Evolutionary conservation across 139 green algal species (phyloP).

Genomic region (Chlorella sp.): DNA sequence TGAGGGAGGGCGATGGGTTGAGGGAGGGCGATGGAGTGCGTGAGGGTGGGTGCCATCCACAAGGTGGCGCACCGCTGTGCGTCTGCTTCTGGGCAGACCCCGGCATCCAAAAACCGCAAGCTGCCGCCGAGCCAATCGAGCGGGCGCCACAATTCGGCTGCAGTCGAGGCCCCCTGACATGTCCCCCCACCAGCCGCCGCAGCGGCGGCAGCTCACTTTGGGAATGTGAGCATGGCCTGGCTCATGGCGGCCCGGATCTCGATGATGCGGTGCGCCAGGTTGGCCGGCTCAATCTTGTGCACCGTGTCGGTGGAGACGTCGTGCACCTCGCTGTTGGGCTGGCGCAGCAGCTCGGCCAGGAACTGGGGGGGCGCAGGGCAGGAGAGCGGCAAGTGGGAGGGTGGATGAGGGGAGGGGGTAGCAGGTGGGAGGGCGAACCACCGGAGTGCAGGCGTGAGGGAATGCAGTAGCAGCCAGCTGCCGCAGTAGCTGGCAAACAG

Average conservation of each 20-base stretch:
- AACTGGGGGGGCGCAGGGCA: not conserved
- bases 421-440: not conserved
- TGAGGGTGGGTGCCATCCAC: not conserved
- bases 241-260: constrained; percentile 41
- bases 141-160: too few relatives aligned
- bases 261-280: constrained; percentile 43
- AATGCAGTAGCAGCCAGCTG: not conserved
- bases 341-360: not conserved
- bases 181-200: not conserved
- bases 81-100: too few relatives aligned
- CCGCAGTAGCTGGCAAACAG: too few relatives aligned
- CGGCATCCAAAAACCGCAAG: too few relatives aligned
- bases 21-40: too few relatives aligned
- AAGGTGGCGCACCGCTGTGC: not conserved
- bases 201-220: not conserved
- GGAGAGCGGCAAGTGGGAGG: not conserved
- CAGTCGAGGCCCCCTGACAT: not conserved
- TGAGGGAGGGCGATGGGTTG: not conserved
- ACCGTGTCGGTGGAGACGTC: constrained; percentile 18
- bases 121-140: too few relatives aligned
- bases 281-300: constrained; percentile 44
- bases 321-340: constrained; percentile 1
- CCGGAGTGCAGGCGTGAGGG: not conserved
- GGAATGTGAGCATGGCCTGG: constrained; percentile 43
- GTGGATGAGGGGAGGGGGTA: not conserved